Conservation (phyloP, 192 early-diverging fungal species). For the Coemansia sp. region DNA sequence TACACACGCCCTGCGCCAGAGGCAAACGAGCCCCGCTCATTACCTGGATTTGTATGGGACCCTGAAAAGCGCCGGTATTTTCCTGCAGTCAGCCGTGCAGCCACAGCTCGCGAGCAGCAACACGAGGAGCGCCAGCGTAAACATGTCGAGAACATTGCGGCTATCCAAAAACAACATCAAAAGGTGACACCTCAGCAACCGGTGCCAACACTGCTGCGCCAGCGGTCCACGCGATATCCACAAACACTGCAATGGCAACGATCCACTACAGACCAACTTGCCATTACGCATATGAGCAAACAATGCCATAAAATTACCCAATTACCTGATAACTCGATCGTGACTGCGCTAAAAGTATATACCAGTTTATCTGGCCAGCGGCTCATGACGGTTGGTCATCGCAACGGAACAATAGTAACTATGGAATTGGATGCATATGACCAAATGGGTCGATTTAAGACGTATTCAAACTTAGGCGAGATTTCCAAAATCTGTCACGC, state of each 20-base stretch:
- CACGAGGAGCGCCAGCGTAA: conserved; percentile 21
- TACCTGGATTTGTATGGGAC: conserved; percentile 52
- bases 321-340: background rate
- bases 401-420: background rate
- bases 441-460: background rate
- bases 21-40: conserved; percentile 9
- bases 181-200: background rate
- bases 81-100: conserved; percentile 29
- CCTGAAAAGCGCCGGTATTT: conserved; percentile 42
- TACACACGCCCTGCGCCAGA: background rate
- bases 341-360: conserved; percentile 14
- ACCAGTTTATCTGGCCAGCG: background rate
- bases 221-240: conserved; percentile 4
- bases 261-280: conserved; percentile 6
- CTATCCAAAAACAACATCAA: conserved; percentile 7
- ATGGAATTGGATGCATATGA: conserved; percentile 1
- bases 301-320: background rate
- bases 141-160: conserved; percentile 5
- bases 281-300: conserved; percentile 8
- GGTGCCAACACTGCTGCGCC: conserved; percentile 20
- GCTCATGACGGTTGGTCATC: conserved; percentile 7
- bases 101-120: conserved; percentile 20
- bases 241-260: background rate
- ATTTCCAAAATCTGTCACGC: conserved; percentile 10
- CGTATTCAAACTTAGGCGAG: conserved; percentile 9